Evolutionary conservation across 768 basidiomycete species (phyloP), one percentile per base, ranked within the genome.

Genomic region (Serpula lacrymans): DNA sequence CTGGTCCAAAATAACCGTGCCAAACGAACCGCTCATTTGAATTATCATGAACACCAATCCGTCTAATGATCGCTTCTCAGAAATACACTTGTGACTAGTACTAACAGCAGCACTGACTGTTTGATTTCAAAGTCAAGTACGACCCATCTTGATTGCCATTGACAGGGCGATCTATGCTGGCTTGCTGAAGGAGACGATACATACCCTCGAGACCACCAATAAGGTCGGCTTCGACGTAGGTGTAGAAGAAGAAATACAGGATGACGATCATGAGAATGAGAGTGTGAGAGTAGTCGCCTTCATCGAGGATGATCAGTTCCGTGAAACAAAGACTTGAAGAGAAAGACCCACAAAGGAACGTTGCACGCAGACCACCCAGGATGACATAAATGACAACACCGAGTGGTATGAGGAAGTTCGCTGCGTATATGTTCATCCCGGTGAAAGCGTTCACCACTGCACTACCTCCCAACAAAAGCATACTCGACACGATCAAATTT

Each of bases 11-110:
- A 21, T 21, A 36, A 24, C 36, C 23, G 44, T 25, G 35, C 32
- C n/a, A 37, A 5, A 29, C 47, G 30, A 20, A 65, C 63, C 68
- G 70, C 47, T 72, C 70, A 38, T 67, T 69, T 37, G 70, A 70
- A 1, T 70, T 57, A 0, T 68, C 68, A 1, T 68, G 54, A 41
- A 70, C 69, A 4, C 70, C 64, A 38, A 63, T 63, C 20, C 55
- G 31, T n/a, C n/a, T n/a, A 17, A 65, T 57, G 2, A 54, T 58
- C 3, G 59, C 55, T 13, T 57, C 57, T 34, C 63, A 63, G 35
- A 68, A 67, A 9, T 65, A 58, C 9, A 28, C 27, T 28, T 9
- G 27, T 9, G 14, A 9, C 27, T 40, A 13, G 48, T 4, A 12
- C 8, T 18, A 16, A n/a, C 10, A 33, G 6, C 52, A 14, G 58